Evolutionary conservation across 106 monocot genomes (phyloP).

Genomic region (Dendrobium catenatum): DNA sequence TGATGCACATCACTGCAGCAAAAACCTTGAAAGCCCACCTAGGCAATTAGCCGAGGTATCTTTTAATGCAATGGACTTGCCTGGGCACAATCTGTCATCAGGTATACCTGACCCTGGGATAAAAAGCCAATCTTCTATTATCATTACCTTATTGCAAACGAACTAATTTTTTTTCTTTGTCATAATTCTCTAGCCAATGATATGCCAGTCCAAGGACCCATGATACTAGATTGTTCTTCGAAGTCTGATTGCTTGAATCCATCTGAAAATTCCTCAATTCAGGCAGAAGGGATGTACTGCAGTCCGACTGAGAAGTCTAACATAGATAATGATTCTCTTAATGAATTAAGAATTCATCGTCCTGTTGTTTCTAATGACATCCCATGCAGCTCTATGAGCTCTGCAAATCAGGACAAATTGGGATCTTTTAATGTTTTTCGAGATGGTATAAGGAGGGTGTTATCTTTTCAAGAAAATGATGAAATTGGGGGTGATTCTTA

Average conservation of each 20-base stretch:
- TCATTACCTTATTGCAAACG: neutral
- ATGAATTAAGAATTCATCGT: neutral
- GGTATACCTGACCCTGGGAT: neutral
- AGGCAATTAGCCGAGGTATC: too few relatives aligned
- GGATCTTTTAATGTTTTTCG: constrained; percentile 4
- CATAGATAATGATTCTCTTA: constrained; percentile 2
- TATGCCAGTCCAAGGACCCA: neutral
- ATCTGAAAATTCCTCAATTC: neutral
- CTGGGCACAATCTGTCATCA: neutral
- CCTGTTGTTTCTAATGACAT: neutral
- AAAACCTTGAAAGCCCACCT: neutral
- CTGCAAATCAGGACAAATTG: neutral
- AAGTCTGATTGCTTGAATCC: neutral
- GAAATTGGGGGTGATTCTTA: neutral
- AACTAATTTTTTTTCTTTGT: neutral
- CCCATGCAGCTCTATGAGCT: neutral
- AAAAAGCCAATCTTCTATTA: neutral
- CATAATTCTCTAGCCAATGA: constrained; percentile 2
- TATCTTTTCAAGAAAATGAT: constrained; percentile 10
- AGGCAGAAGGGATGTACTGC: neutral
- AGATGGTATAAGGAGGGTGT: neutral
- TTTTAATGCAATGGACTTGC: too few relatives aligned
- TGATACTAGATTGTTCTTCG: neutral
- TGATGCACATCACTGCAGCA: neutral
- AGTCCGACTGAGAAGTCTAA: neutral